Conservation (phyloP, 2,329 filamentous ascomycete species). For the Chaetothyriales sp. region DNA sequence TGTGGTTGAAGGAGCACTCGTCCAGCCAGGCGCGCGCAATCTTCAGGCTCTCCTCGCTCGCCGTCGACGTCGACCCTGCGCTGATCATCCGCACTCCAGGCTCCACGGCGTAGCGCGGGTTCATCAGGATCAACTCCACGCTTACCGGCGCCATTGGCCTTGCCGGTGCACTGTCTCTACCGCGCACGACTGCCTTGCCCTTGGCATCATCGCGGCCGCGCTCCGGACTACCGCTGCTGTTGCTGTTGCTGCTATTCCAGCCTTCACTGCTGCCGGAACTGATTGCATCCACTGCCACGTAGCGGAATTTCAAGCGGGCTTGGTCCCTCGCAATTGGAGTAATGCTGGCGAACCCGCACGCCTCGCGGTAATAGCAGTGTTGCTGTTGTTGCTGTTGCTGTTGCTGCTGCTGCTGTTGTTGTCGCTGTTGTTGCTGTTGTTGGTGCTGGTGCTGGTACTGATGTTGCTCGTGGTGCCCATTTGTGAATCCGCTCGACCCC, state of each 20-base stretch:
- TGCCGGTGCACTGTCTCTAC: conserved; percentile 1
- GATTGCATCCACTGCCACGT: conserved; percentile 2
- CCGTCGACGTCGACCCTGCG: conserved; percentile 11
- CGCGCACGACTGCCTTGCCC: conserved; percentile 3
- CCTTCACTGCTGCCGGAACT: neutral
- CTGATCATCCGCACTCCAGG: conserved; percentile 16
- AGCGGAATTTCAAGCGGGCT: conserved; percentile 16
- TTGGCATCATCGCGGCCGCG: neutral
- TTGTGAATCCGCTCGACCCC: neutral
- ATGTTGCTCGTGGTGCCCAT: neutral
- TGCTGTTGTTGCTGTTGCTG: neutral
- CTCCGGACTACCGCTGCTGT: neutral
- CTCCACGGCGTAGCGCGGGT: conserved; percentile 17
- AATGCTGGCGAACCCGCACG: conserved; percentile 12
- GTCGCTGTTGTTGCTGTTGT: neutral
- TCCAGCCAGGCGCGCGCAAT: conserved; percentile 17
- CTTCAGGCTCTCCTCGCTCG: conserved; percentile 14
- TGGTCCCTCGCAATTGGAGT: conserved; percentile 17
- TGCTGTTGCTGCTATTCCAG: neutral
- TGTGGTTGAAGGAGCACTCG: conserved; percentile 18
- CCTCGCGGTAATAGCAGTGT: conserved; percentile 3
- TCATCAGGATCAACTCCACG: conserved; percentile 18
- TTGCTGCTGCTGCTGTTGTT: no score
- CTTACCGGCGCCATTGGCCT: conserved; percentile 6
- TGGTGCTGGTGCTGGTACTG: neutral